Conservation (phyloP, 2,329 filamentous ascomycete genomes). For the Neopestalotiopsis clavispora region DNA sequence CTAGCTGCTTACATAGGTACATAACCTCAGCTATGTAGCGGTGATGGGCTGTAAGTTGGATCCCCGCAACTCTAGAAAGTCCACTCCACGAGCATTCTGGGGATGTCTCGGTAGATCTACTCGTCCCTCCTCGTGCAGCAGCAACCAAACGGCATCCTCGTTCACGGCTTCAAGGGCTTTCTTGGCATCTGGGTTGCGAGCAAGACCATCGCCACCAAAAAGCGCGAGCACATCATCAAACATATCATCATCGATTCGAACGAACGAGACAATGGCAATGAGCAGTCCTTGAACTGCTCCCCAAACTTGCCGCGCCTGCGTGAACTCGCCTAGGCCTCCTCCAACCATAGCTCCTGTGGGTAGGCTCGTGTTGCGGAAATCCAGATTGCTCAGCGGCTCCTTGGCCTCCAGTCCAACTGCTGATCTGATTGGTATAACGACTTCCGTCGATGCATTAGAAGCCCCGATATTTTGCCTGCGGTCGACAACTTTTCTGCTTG, state of each 20-base stretch:
- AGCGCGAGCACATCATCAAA: slow-evolving; percentile 75
- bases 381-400: slow-evolving; percentile 21
- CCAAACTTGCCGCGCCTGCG: slow-evolving; percentile 69
- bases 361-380: slow-evolving; percentile 25
- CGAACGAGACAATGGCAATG: slow-evolving; percentile 63
- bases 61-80: background rate
- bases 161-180: slow-evolving; percentile 68
- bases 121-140: slow-evolving; percentile 53
- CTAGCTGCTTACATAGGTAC: background rate
- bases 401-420: slow-evolving; percentile 28
- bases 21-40: background rate
- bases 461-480: background rate
- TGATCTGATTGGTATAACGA: slow-evolving; percentile 34
- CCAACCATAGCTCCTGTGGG: background rate
- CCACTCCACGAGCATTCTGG: background rate
- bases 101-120: slow-evolving; percentile 32
- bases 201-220: slow-evolving; percentile 53
- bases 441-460: background rate
- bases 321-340: slow-evolving; percentile 58
- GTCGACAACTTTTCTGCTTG: background rate
- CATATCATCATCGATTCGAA: slow-evolving; percentile 68
- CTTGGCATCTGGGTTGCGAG: slow-evolving; percentile 52
- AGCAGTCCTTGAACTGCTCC: slow-evolving; percentile 64
- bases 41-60: background rate
- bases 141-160: slow-evolving; percentile 78